Percentiles rank a stretch among this genome's conserved stretches.
These are phyloP conservation scores for Arthroderma uncinatum DNA, from an alignment of 2,329 filamentous ascomycete genomes.

Conservation along the genomic window DNA sequence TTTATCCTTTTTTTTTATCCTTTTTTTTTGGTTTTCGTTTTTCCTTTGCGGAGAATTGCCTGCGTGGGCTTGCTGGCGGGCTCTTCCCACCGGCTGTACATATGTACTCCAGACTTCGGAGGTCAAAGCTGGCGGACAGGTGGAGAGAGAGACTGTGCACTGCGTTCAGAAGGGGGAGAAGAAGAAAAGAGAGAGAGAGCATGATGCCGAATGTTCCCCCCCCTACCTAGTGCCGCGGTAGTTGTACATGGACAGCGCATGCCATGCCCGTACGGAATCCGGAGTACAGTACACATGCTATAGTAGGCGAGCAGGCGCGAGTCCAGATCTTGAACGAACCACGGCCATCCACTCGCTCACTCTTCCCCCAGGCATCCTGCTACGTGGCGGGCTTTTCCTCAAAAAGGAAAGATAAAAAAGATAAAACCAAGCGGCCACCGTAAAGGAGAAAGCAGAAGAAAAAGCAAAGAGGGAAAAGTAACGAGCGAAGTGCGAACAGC, in stretches of 20 bases:
- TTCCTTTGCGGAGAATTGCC: conserved; percentile 1
- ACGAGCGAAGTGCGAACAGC: conserved; percentile 2
- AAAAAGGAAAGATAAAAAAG: not conserved
- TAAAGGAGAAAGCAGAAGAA: not conserved
- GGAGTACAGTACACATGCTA: not conserved
- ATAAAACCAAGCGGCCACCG: not conserved
- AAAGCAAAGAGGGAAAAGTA: not conserved
- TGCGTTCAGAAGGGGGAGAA: not conserved
- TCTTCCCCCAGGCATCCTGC: not conserved
- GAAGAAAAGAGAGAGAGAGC: conserved; percentile 2
- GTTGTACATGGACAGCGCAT: not conserved
- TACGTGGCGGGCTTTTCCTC: conserved; percentile 2
- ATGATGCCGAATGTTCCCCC: not conserved
- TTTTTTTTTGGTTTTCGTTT: not conserved
- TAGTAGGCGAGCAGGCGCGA: conserved; percentile 1
- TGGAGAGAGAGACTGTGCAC: not conserved
- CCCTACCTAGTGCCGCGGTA: not conserved
- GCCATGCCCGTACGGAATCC: not conserved
- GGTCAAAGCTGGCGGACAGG: not conserved
- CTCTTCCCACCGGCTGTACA: not conserved
- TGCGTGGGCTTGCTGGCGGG: not conserved
- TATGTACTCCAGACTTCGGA: not conserved
- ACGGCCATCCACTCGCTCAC: not conserved
- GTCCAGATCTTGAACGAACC: not conserved
- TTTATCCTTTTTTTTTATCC: not conserved